phyloP scores from a whole-genome alignment of 169 alveolate species.

The Eimeria tenella region DNA sequence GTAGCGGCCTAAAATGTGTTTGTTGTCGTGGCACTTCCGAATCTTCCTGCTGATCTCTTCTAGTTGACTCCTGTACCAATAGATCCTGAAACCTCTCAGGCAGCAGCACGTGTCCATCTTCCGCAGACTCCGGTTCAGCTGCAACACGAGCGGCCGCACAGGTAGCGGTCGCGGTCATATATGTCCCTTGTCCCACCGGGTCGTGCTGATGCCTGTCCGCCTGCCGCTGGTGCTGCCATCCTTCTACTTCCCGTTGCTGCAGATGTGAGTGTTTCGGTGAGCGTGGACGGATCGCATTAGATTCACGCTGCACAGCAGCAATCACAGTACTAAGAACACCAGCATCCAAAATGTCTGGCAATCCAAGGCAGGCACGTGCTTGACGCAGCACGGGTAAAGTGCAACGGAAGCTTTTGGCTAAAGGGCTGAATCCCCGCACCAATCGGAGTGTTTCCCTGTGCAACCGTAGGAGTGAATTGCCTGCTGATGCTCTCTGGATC shows the following conservation, averaged over 20 bases:
- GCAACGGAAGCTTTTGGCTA: too few species aligned
- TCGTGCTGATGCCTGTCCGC: not conserved
- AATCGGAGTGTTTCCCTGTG: too few species aligned
- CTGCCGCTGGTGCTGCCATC: not conserved
- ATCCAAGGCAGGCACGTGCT: too few species aligned
- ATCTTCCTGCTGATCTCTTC: slow-evolving; percentile 6
- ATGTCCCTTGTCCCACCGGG: not conserved
- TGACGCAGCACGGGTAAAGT: too few species aligned
- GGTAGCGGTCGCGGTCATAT: too few species aligned
- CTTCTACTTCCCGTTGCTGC: not conserved
- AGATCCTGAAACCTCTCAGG: slow-evolving; percentile 14
- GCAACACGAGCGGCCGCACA: not conserved
- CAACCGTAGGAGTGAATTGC: too few species aligned
- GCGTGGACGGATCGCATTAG: too few species aligned
- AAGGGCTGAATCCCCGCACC: too few species aligned
- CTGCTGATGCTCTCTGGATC: too few species aligned
- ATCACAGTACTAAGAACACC: not conserved
- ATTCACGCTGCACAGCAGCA: not conserved
- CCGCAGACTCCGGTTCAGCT: not conserved
- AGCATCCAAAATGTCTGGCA: not conserved
- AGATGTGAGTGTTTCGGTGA: not conserved
- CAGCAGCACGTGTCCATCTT: slow-evolving; percentile 15
- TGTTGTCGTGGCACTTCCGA: not conserved
- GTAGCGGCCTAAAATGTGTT: not conserved
- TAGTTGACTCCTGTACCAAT: not conserved